Conservation (phyloP, 345 rosid genomes). For the Theobroma cacao region DNA sequence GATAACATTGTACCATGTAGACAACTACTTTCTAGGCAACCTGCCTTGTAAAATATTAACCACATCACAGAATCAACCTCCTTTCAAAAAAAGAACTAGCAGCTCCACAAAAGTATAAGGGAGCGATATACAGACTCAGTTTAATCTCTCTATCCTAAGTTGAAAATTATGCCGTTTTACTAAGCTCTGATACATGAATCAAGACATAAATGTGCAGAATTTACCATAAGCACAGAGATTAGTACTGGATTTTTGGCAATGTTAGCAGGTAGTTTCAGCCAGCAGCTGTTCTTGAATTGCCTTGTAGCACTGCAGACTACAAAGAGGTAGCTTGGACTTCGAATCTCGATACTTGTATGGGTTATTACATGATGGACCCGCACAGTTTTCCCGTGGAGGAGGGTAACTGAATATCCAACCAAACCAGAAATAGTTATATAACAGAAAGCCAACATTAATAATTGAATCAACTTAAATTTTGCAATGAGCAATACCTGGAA, state of each 20-base stretch:
- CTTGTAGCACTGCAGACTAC: conserved; percentile 91
- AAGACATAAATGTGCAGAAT: conserved; percentile 17
- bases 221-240: not conserved
- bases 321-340: conserved; percentile 79
- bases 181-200: conserved; percentile 5
- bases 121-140: not conserved
- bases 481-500: conserved; percentile 36
- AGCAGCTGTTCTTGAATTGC: conserved; percentile 52
- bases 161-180: conserved; percentile 1
- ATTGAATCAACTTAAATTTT: not conserved
- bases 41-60: too few relatives aligned
- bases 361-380: conserved; percentile 72
- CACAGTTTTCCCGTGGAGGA: conserved; percentile 84
- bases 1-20: too few relatives aligned
- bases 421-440: conserved; percentile 8
- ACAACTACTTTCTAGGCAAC: too few relatives aligned
- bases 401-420: conserved; percentile 61
- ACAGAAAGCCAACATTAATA: conserved; percentile 2
- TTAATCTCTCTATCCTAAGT: not conserved
- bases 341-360: conserved; percentile 88
- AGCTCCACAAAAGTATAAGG: too few relatives aligned
- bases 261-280: conserved; percentile 29
- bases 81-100: too few relatives aligned
- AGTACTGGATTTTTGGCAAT: conserved; percentile 1
- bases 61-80: too few relatives aligned